Percentiles rank a stretch among this genome's conserved stretches.
These are phyloP conservation scores for Macaranga tanarius DNA, from an alignment of 441 rosid species.

Conservation along the genomic window DNA sequence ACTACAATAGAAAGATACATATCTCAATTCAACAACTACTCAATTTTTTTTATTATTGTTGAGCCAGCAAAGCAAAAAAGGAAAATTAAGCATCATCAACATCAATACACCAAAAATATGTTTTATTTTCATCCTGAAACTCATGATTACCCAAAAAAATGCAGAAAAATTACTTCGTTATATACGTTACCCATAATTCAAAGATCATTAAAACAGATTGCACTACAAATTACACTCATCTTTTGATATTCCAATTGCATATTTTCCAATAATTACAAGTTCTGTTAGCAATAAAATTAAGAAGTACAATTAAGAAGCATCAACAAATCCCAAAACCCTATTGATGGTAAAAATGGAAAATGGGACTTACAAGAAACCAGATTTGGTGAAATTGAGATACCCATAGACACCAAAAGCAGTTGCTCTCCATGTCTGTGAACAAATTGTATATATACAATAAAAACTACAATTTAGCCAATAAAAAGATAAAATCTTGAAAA, in stretches of 20 bases:
- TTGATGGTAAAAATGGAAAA: background rate
- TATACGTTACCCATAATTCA: background rate
- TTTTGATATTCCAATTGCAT: background rate
- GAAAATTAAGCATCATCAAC: background rate
- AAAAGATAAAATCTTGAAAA: background rate
- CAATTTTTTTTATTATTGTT: background rate
- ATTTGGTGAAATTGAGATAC: constrained; percentile 72
- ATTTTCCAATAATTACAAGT: background rate
- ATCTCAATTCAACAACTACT: background rate
- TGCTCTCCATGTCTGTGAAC: constrained; percentile 63
- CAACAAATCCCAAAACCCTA: background rate
- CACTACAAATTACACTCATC: background rate
- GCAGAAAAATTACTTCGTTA: no score
- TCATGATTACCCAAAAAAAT: background rate
- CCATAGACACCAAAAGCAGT: constrained; percentile 79
- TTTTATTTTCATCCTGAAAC: background rate
- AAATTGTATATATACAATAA: background rate
- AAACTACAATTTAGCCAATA: constrained; percentile 3
- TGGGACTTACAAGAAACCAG: constrained; percentile 63
- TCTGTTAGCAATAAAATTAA: background rate
- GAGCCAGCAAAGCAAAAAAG: background rate
- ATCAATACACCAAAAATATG: no score
- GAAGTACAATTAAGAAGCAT: background rate
- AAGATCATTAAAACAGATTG: background rate
- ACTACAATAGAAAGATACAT: background rate